These are phyloP conservation scores for Stemphylium vesicarium DNA, from an alignment of 2,329 filamentous ascomycete species.

Conservation along the genomic window DNA sequence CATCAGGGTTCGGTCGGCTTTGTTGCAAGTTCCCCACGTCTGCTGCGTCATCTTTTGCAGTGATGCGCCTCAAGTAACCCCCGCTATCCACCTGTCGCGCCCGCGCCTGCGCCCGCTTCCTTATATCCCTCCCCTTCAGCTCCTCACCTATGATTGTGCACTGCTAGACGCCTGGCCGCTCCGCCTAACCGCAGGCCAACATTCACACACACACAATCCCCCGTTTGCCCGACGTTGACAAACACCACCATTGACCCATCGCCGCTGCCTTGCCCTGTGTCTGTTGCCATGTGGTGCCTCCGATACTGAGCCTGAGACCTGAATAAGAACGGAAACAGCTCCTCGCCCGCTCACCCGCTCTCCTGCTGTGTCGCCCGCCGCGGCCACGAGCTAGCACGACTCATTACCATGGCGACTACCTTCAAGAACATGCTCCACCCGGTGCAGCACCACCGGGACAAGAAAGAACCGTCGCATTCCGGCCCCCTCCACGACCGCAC, in stretches of 20 bases:
- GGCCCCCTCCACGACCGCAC: conserved; percentile 40
- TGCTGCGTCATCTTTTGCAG: conserved; percentile 31
- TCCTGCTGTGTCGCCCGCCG: conserved; percentile 1
- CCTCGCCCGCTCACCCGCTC: conserved; percentile 13
- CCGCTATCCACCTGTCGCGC: conserved; percentile 29
- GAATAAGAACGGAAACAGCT: conserved; percentile 10
- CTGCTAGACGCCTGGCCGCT: conserved; percentile 27
- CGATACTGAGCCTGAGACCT: conserved; percentile 12
- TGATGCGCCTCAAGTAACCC: conserved; percentile 30
- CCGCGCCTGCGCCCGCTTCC: conserved; percentile 4
- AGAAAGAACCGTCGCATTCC: conserved; percentile 32
- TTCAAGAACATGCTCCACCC: conserved; percentile 48
- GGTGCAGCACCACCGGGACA: conserved; percentile 39
- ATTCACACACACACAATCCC: neutral
- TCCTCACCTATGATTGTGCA: conserved; percentile 31
- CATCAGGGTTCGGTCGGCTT: conserved; percentile 14
- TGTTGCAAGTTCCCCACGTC: conserved; percentile 29
- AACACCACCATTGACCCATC: conserved; percentile 16
- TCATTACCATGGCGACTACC: conserved; percentile 44
- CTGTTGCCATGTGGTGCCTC: conserved; percentile 21
- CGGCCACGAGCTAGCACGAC: conserved; percentile 15
- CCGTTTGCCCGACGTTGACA: neutral
- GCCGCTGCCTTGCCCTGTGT: conserved; percentile 6
- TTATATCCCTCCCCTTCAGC: conserved; percentile 6
- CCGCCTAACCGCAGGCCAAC: conserved; percentile 22